These are phyloP conservation scores for Vinca major DNA, from an alignment of 305 asterid genomes.

Conservation along the genomic window DNA sequence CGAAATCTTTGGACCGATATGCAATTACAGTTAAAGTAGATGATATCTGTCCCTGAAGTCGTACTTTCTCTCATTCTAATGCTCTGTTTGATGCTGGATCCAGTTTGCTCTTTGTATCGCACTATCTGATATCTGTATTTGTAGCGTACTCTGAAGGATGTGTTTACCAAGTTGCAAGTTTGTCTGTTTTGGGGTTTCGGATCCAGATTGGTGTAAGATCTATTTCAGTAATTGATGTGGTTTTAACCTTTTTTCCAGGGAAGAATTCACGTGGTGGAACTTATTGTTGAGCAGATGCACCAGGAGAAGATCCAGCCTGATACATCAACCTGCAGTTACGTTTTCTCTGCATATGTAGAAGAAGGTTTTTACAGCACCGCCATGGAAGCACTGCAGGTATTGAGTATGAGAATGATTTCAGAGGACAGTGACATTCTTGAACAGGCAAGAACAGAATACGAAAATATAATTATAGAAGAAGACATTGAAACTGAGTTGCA, in stretches of 20 bases:
- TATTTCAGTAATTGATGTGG: neutral
- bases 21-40: neutral
- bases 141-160: neutral
- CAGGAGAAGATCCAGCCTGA: constrained; percentile 64
- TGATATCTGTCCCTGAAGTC: neutral
- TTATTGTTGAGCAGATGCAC: constrained; percentile 64
- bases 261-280: constrained; percentile 62
- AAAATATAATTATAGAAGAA: constrained; percentile 44
- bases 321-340: constrained; percentile 58
- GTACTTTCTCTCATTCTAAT: neutral
- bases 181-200: neutral
- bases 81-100: neutral
- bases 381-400: constrained; percentile 79
- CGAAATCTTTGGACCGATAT: neutral
- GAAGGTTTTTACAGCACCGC: constrained; percentile 54
- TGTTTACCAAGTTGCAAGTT: neutral
- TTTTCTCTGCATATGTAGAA: constrained; percentile 51
- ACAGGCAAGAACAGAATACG: constrained; percentile 39
- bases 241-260: constrained; percentile 33
- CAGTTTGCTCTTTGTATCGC: neutral
- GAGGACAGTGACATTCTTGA: constrained; percentile 32
- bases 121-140: neutral
- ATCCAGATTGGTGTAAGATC: constrained; percentile 1
- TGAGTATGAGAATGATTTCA: constrained; percentile 76
- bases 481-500: constrained; percentile 34